These are phyloP conservation scores for Aureobasidium vineae DNA, from an alignment of 2,329 filamentous ascomycete species.

Conservation along the genomic window DNA sequence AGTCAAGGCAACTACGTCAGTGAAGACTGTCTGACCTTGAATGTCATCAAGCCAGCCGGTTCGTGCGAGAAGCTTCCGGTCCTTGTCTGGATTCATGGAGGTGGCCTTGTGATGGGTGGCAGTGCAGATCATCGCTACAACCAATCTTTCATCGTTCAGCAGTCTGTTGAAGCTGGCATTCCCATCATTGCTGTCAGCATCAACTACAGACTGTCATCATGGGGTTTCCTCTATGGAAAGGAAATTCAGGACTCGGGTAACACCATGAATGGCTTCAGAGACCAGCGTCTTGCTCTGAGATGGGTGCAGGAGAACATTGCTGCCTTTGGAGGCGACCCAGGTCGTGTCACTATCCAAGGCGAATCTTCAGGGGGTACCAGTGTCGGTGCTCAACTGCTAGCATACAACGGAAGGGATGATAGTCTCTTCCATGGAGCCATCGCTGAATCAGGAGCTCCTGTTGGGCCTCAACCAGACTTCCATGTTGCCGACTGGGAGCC, in stretches of 20 bases:
- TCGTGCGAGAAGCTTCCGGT: constrained; percentile 29
- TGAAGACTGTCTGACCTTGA: constrained; percentile 34
- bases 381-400: constrained; percentile 52
- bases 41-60: constrained; percentile 31
- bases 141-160: constrained; percentile 35
- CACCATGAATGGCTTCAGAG: constrained; percentile 30
- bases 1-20: constrained; percentile 33
- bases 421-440: constrained; percentile 56
- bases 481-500: constrained; percentile 32
- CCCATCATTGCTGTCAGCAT: constrained; percentile 39
- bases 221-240: constrained; percentile 31
- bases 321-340: constrained; percentile 35
- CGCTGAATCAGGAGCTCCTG: constrained; percentile 49
- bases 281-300: constrained; percentile 28
- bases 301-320: constrained; percentile 35
- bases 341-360: constrained; percentile 34
- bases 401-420: constrained; percentile 56
- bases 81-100: constrained; percentile 34
- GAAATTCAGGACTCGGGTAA: constrained; percentile 32
- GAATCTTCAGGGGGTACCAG: constrained; percentile 42
- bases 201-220: constrained; percentile 33
- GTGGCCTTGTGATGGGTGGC: constrained; percentile 32
- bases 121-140: constrained; percentile 34
- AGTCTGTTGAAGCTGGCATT: constrained; percentile 32
- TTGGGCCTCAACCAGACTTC: constrained; percentile 28